phyloP scores from a whole-genome alignment of 805 yeast genomes.

The Pichia ethanolica region DNA sequence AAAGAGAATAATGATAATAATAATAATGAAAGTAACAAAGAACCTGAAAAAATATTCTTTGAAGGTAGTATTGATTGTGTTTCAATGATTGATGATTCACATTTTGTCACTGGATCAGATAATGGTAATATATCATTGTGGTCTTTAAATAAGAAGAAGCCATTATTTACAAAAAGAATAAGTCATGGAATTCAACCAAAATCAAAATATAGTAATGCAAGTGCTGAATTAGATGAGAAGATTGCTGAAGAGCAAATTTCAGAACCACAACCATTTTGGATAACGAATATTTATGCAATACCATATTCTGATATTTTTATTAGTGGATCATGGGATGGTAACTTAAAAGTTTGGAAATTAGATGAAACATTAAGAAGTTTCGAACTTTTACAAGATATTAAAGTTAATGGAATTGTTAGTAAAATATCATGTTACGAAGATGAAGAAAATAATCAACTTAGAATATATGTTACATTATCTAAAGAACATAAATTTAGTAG shows the following conservation, averaged over 20 bases:
- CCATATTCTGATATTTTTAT: constrained; percentile 82
- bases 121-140: constrained; percentile 87
- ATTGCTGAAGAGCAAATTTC: constrained; percentile 50
- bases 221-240: constrained; percentile 39
- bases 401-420: constrained; percentile 65
- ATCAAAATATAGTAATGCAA: constrained; percentile 40
- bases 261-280: constrained; percentile 71
- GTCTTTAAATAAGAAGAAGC: constrained; percentile 87
- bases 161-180: constrained; percentile 56
- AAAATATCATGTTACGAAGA: constrained; percentile 50
- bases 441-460: constrained; percentile 42
- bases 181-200: constrained; percentile 66
- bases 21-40: constrained; percentile 15
- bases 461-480: constrained; percentile 59
- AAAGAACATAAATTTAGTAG: constrained; percentile 88
- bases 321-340: constrained; percentile 85
- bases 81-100: constrained; percentile 84
- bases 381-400: constrained; percentile 45
- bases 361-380: constrained; percentile 58
- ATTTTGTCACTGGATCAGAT: constrained; percentile 92
- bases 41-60: constrained; percentile 31
- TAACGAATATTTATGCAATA: constrained; percentile 71
- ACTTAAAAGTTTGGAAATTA: constrained; percentile 70
- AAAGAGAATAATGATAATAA: constrained; percentile 21
- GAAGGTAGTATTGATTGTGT: constrained; percentile 93